A percentile compares a stretch with the other conserved stretches of the same genome.
phyloP scores from a whole-genome alignment of 768 basidiomycete genomes.

The Amanita polypyramis region DNA sequence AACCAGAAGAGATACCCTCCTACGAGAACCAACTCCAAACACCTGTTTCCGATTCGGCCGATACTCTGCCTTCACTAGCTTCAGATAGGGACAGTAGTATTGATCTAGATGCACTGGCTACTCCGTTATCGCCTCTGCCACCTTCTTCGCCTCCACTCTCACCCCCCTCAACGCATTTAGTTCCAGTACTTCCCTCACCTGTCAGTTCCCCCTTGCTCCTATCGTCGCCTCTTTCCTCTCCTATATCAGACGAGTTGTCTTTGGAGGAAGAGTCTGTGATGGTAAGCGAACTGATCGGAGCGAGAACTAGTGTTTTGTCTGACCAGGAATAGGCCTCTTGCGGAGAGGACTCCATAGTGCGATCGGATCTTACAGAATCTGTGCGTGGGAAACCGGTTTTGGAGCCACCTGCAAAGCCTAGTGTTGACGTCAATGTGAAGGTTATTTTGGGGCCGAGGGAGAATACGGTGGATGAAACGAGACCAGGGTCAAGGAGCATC shows the following conservation, averaged over 20 bases:
- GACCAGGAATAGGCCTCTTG: neutral
- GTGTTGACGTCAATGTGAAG: constrained; percentile 3
- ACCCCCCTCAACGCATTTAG: constrained; percentile 18
- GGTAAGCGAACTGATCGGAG: constrained; percentile 1
- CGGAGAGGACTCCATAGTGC: neutral
- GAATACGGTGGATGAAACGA: constrained; percentile 10
- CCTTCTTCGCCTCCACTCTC: constrained; percentile 38
- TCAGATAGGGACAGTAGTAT: constrained; percentile 23
- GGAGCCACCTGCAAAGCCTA: constrained; percentile 6
- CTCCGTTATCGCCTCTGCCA: constrained; percentile 17
- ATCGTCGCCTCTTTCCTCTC: constrained; percentile 14
- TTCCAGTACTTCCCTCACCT: constrained; percentile 18
- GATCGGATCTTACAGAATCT: neutral
- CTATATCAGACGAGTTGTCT: constrained; percentile 1
- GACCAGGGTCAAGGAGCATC: neutral
- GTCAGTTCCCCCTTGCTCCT: constrained; percentile 21
- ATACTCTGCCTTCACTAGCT: constrained; percentile 19
- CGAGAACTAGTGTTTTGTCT: neutral
- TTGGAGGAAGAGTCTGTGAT: neutral
- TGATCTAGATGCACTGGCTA: constrained; percentile 16
- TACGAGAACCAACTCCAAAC: neutral
- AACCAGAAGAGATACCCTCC: neutral
- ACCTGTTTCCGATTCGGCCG: constrained; percentile 1
- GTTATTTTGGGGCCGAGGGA: constrained; percentile 6
- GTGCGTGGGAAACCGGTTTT: neutral